A percentile compares a stretch with the other conserved stretches of the same genome.
Evolutionary conservation across 495 filamentous ascomycete genomes (phyloP).

Genomic region (Hyaloscypha bicolor): DNA sequence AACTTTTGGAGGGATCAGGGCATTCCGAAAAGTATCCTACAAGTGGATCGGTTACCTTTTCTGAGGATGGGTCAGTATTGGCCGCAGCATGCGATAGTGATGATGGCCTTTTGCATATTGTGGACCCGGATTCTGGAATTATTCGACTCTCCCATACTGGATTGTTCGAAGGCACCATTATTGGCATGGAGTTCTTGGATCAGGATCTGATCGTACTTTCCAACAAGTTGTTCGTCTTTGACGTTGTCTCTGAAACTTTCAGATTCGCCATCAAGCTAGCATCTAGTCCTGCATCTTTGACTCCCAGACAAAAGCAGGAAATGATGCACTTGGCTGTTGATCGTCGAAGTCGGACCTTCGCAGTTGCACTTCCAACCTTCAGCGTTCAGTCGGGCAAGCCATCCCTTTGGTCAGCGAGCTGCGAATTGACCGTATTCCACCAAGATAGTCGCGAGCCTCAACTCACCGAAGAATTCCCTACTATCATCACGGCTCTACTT

Average conservation of each 20-base stretch:
- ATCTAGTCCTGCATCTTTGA: conserved; percentile 34
- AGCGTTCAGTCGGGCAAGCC: background rate
- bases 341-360: conserved; percentile 55
- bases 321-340: conserved; percentile 65
- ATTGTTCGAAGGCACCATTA: conserved; percentile 54
- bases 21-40: conserved; percentile 22
- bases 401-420: conserved; percentile 28
- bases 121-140: conserved; percentile 59
- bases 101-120: conserved; percentile 56
- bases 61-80: conserved; percentile 84
- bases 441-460: conserved; percentile 49
- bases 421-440: conserved; percentile 60
- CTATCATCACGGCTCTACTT: conserved; percentile 56
- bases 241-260: conserved; percentile 62
- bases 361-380: conserved; percentile 50
- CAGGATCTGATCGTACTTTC: conserved; percentile 65
- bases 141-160: conserved; percentile 56
- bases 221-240: conserved; percentile 64
- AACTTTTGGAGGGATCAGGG: conserved; percentile 34
- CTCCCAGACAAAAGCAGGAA: conserved; percentile 35
- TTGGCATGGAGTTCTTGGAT: conserved; percentile 59
- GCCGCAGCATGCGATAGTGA: conserved; percentile 56
- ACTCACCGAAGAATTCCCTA: conserved; percentile 47
- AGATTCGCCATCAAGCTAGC: conserved; percentile 50
- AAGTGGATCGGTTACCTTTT: conserved; percentile 68